phyloP scores from a whole-genome alignment of 495 filamentous ascomycete species.

The Pyronema omphalodes region DNA sequence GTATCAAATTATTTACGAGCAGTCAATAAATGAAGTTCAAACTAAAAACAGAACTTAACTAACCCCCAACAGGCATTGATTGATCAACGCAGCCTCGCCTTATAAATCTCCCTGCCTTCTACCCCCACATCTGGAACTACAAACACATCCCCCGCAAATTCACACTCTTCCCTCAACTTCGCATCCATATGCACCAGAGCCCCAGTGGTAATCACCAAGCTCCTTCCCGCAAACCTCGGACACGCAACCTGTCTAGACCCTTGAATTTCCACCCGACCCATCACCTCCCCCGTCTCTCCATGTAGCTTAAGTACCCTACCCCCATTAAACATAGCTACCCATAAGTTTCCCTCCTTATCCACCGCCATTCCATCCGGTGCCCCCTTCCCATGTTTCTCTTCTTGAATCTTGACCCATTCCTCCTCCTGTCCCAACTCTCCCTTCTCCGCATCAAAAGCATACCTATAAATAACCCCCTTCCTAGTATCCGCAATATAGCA shows the following conservation, averaged over 20 bases:
- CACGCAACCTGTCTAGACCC: conserved; percentile 21
- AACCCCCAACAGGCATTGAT: not conserved
- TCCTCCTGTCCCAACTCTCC: conserved; percentile 11
- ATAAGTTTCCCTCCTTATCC: conserved; percentile 20
- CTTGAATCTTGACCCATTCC: conserved; percentile 16
- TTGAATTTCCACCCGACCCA: conserved; percentile 15
- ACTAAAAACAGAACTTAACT: not conserved
- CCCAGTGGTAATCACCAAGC: conserved; percentile 15
- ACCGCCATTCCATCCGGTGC: conserved; percentile 22
- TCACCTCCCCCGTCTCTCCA: conserved; percentile 12
- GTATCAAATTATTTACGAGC: too few species aligned
- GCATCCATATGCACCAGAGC: conserved; percentile 16
- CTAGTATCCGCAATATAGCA: conserved; percentile 20
- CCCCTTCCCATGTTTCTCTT: conserved; percentile 12
- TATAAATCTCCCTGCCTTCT: conserved; percentile 11
- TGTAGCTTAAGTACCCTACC: conserved; percentile 18
- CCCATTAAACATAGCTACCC: conserved; percentile 22
- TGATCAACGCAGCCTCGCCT: not conserved
- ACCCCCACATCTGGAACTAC: conserved; percentile 17
- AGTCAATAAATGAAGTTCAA: not conserved
- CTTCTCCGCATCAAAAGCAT: conserved; percentile 18
- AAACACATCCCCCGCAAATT: conserved; percentile 13
- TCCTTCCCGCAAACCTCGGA: conserved; percentile 18
- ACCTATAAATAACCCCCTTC: conserved; percentile 15
- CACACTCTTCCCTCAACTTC: conserved; percentile 11